Evolutionary conservation across 1,284 basidiomycete species (phyloP).

Genomic region (Somion occarium): DNA sequence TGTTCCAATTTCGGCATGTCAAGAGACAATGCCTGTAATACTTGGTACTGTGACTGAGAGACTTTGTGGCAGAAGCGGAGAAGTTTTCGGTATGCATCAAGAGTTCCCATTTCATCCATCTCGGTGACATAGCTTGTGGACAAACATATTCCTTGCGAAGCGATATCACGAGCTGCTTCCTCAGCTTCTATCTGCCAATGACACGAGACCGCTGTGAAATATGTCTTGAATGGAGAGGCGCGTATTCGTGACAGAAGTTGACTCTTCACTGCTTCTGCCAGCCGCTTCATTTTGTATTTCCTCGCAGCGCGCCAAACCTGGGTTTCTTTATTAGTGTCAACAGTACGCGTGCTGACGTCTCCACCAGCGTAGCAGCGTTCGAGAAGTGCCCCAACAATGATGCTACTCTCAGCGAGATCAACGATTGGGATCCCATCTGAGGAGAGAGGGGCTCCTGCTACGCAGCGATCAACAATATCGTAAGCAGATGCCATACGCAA

Average conservation of each 20-base stretch:
- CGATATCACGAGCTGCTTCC: background rate
- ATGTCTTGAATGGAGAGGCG: background rate
- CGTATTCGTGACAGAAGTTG: background rate
- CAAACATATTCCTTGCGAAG: background rate
- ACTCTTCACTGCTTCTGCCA: background rate
- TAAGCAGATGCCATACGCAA: constrained; percentile 17
- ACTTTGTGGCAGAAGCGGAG: background rate
- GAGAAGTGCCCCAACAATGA: background rate
- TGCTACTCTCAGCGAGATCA: background rate
- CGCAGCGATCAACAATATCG: background rate
- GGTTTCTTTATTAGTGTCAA: background rate
- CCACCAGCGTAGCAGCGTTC: background rate
- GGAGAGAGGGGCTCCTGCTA: no score
- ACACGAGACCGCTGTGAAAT: background rate
- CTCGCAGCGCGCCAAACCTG: background rate
- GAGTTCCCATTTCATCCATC: background rate
- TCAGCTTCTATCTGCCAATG: background rate
- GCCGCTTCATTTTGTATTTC: background rate
- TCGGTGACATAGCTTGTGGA: background rate
- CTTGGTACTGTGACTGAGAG: background rate
- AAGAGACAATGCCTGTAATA: background rate
- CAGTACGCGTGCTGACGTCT: background rate
- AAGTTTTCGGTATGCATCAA: background rate
- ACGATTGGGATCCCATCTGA: background rate
- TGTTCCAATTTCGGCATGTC: background rate